Evolutionary conservation across 1,284 basidiomycete genomes (phyloP).

Genomic region (Inonotus obliquus): DNA sequence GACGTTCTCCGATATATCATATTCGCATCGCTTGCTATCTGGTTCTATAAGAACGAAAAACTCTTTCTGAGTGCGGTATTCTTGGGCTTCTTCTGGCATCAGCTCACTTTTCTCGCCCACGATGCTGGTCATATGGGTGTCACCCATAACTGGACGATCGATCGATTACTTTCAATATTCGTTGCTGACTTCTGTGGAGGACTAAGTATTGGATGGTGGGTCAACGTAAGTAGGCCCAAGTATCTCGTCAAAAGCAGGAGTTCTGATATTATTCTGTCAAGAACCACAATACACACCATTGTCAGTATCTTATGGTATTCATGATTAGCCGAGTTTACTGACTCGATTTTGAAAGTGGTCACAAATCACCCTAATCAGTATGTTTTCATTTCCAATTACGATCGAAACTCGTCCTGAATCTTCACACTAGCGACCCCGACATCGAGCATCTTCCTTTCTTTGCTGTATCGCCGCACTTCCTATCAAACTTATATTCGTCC

Average conservation of each 20-base stretch:
- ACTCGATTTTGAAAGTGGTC: slow-evolving; percentile 55
- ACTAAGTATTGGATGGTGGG: slow-evolving; percentile 97
- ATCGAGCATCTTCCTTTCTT: slow-evolving; percentile 97
- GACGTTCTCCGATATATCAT: slow-evolving; percentile 77
- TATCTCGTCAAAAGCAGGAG: slow-evolving; percentile 16
- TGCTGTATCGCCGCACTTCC: slow-evolving; percentile 87
- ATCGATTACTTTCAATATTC: slow-evolving; percentile 79
- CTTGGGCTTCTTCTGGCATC: slow-evolving; percentile 92
- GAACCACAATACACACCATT: slow-evolving; percentile 98
- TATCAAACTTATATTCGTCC: slow-evolving; percentile 84
- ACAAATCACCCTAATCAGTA: slow-evolving; percentile 97
- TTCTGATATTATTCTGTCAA: slow-evolving; percentile 28
- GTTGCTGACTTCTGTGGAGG: slow-evolving; percentile 89
- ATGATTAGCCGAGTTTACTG: slow-evolving; percentile 20
- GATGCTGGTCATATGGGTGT: slow-evolving; percentile 95
- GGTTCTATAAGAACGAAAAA: slow-evolving; percentile 63
- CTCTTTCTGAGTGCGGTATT: slow-evolving; percentile 69
- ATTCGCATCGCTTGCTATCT: slow-evolving; percentile 55
- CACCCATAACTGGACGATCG: slow-evolving; percentile 81
- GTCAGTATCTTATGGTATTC: slow-evolving; percentile 38
- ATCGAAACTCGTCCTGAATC: slow-evolving; percentile 14
- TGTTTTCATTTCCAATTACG: slow-evolving; percentile 19
- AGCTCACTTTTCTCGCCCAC: slow-evolving; percentile 89
- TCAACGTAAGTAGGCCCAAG: slow-evolving; percentile 61
- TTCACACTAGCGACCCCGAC: slow-evolving; percentile 83